Evolutionary conservation across 2,329 filamentous ascomycete genomes (phyloP).

Genomic region (Colletotrichum euphorbiae): DNA sequence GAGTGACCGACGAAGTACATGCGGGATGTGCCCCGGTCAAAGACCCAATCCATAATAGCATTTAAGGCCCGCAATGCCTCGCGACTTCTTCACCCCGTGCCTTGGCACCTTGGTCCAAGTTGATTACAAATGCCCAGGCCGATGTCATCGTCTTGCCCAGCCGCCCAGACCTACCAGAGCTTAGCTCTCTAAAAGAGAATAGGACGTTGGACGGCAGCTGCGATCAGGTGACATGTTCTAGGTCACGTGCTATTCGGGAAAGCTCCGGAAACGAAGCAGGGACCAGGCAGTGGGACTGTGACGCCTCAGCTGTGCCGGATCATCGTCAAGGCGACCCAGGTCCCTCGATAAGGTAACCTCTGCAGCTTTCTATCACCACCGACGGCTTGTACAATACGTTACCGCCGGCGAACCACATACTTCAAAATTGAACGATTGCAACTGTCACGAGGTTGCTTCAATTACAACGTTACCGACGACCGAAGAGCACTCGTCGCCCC

Average conservation of each 20-base stretch:
- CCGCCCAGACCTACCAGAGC: slow-evolving; percentile 10
- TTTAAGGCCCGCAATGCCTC: neutral
- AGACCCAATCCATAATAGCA: neutral
- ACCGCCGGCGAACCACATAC: neutral
- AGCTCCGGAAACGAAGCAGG: slow-evolving; percentile 17
- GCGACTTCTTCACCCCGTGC: neutral
- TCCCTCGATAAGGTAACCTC: slow-evolving; percentile 12
- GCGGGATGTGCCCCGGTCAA: neutral
- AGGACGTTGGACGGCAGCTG: neutral
- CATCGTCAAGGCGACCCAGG: slow-evolving; percentile 37
- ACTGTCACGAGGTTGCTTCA: neutral
- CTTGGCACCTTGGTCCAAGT: slow-evolving; percentile 7
- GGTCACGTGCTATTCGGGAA: neutral
- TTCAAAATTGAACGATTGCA: neutral
- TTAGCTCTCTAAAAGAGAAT: neutral
- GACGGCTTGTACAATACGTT: slow-evolving; percentile 5
- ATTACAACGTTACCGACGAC: neutral
- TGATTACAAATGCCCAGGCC: slow-evolving; percentile 12
- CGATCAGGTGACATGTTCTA: neutral
- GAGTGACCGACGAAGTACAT: neutral
- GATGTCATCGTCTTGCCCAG: neutral
- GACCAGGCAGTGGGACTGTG: slow-evolving; percentile 33
- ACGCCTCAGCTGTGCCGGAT: slow-evolving; percentile 39
- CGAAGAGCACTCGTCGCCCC: slow-evolving; percentile 5
- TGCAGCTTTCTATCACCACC: slow-evolving; percentile 18